These are phyloP conservation scores for Ophiostoma pallidulum DNA, from an alignment of 2,329 filamentous ascomycete genomes.

Conservation along the genomic window DNA sequence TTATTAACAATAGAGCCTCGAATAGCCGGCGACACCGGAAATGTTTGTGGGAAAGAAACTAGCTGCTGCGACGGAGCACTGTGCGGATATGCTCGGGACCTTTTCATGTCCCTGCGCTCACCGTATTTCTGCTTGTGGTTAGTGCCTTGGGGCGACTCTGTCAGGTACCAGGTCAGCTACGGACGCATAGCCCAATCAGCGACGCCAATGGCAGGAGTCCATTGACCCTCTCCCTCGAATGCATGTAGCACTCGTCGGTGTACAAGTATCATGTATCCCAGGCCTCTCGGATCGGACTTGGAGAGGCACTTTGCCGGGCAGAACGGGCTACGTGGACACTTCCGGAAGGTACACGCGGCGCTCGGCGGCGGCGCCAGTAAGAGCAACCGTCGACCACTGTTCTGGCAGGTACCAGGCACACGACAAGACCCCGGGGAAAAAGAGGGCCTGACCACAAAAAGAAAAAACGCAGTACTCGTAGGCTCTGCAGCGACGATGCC, in stretches of 20 bases:
- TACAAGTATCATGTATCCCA: no score
- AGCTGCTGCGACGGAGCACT: no score
- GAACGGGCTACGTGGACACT: neutral
- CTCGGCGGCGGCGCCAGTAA: neutral
- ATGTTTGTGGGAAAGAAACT: neutral
- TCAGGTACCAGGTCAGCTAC: no score
- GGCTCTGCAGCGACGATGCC: no score
- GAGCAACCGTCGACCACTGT: no score
- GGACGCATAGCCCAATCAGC: slow-evolving; percentile 3
- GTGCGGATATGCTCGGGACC: slow-evolving; percentile 8
- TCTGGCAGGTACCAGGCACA: slow-evolving; percentile 5
- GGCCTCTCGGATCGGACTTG: no score
- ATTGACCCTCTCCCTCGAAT: no score
- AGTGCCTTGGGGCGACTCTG: neutral
- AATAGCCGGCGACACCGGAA: slow-evolving; percentile 4
- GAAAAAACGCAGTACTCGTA: no score
- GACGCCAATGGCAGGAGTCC: no score
- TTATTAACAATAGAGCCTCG: slow-evolving; percentile 11
- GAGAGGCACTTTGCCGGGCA: no score
- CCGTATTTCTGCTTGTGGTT: slow-evolving; percentile 3
- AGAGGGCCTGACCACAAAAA: neutral
- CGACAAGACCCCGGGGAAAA: slow-evolving; percentile 2
- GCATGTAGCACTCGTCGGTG: neutral
- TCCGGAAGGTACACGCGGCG: slow-evolving; percentile 4
- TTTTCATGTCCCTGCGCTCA: neutral